Evolutionary conservation across 441 rosid genomes (phyloP).

Genomic region (Bruguiera hainesii): DNA sequence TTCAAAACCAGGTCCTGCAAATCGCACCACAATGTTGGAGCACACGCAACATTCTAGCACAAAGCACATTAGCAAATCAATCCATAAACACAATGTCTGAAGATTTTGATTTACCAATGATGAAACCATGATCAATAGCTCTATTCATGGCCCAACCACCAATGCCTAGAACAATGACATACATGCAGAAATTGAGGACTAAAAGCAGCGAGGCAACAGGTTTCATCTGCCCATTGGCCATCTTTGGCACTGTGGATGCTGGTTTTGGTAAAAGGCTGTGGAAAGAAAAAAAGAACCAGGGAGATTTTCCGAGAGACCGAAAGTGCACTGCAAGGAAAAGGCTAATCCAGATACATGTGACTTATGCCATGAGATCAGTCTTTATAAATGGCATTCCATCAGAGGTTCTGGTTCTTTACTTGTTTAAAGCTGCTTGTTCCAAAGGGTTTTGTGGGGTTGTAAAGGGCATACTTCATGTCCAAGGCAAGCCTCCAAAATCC

Average conservation of each 20-base stretch:
- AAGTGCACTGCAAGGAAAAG: conserved; percentile 16
- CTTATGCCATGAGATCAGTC: conserved; percentile 14
- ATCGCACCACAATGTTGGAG: no score
- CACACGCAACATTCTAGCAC: no score
- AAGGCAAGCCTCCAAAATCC: conserved; percentile 40
- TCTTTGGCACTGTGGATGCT: conserved; percentile 17
- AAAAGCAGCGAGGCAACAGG: conserved; percentile 62
- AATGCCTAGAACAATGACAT: conserved; percentile 63
- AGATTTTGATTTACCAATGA: conserved; percentile 48
- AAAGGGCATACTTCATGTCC: conserved; percentile 52
- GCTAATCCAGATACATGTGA: conserved; percentile 19
- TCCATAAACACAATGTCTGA: no score
- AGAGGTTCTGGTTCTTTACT: conserved; percentile 68
- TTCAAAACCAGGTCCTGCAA: conserved; percentile 60
- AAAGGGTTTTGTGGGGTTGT: conserved; percentile 45
- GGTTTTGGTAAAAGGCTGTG: conserved; percentile 15
- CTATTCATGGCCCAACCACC: conserved; percentile 86
- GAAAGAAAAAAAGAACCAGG: conserved; percentile 3
- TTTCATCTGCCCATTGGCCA: conserved; percentile 55
- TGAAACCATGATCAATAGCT: conserved; percentile 78
- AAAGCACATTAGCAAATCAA: no score
- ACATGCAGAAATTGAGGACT: conserved; percentile 78
- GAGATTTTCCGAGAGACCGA: conserved; percentile 4
- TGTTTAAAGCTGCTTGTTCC: conserved; percentile 45
- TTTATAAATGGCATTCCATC: conserved; percentile 23